phyloP scores from a whole-genome alignment of 2,329 filamentous ascomycete genomes.

The Saccharata proteae region DNA sequence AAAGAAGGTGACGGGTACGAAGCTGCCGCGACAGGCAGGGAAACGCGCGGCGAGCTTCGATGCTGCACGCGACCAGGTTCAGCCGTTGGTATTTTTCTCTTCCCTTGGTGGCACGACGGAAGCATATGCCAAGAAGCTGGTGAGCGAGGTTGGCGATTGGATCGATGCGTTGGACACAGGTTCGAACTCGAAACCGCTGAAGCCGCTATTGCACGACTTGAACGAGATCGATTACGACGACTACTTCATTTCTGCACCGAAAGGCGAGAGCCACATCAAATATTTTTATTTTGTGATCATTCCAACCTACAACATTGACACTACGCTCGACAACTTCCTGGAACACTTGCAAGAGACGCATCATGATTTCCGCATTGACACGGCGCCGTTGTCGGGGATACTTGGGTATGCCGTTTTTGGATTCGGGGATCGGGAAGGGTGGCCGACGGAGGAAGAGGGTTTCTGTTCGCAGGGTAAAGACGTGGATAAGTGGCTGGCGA shows the following conservation, averaged over 20 bases:
- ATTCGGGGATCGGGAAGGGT: conserved; percentile 80
- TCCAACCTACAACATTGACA: conserved; percentile 92
- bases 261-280: conserved; percentile 41
- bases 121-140: conserved; percentile 53
- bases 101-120: conserved; percentile 79
- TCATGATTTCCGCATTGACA: conserved; percentile 93
- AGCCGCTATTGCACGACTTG: conserved; percentile 61
- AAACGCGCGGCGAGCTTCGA: conserved; percentile 16
- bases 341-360: conserved; percentile 85
- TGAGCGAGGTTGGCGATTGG: conserved; percentile 41
- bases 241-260: conserved; percentile 71
- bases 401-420: conserved; percentile 90
- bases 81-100: conserved; percentile 76
- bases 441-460: conserved; percentile 80
- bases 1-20: conserved; percentile 26
- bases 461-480: conserved; percentile 90
- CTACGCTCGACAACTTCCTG: conserved; percentile 76
- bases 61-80: conserved; percentile 38
- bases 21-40: conserved; percentile 14
- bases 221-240: conserved; percentile 87
- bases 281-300: conserved; percentile 76
- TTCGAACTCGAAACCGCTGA: conserved; percentile 30
- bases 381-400: conserved; percentile 61
- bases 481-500: conserved; percentile 95
- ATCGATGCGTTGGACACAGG: conserved; percentile 14